phyloP scores from a whole-genome alignment of 202 grass and related monocot species.

The Elaeis oleifera region DNA sequence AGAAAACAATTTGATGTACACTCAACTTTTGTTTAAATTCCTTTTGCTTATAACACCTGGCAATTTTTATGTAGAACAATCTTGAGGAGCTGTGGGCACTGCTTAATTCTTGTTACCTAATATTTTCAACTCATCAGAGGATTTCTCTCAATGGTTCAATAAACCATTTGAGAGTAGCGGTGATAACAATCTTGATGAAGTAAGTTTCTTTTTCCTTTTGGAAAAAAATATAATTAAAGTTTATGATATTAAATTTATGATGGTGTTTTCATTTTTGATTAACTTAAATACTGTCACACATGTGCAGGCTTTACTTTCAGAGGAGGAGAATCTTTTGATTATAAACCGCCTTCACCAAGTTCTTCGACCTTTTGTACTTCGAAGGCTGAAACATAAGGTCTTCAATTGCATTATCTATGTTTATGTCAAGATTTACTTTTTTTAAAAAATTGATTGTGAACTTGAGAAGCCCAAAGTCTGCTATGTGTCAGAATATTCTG shows the following conservation, averaged over 20 bases:
- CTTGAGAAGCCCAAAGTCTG: too few species aligned
- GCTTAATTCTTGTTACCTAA: constrained; percentile 83
- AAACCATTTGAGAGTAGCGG: constrained; percentile 87
- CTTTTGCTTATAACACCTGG: constrained; percentile 5
- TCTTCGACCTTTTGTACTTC: constrained; percentile 98
- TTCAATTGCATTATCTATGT: constrained; percentile 24
- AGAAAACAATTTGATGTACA: too few species aligned
- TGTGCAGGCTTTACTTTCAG: constrained; percentile 87
- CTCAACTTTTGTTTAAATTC: not conserved
- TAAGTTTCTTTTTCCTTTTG: constrained; percentile 24
- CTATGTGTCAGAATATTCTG: too few species aligned
- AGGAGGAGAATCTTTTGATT: constrained; percentile 99
- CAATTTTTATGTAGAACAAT: constrained; percentile 59
- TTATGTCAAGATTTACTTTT: constrained; percentile 5
- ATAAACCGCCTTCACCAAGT: constrained; percentile 99
- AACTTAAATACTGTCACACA: constrained; percentile 20
- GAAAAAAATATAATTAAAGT: too few species aligned
- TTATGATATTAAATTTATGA: not conserved
- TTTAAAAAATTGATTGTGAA: too few species aligned
- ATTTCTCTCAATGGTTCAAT: constrained; percentile 99
- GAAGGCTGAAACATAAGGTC: constrained; percentile 99
- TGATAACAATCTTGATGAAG: constrained; percentile 88
- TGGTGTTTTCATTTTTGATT: constrained; percentile 5
- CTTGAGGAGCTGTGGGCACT: constrained; percentile 99
- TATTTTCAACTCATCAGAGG: constrained; percentile 98